phyloP scores from a whole-genome alignment of 1,284 basidiomycete species.

The Cutaneotrichosporon sp. region DNA sequence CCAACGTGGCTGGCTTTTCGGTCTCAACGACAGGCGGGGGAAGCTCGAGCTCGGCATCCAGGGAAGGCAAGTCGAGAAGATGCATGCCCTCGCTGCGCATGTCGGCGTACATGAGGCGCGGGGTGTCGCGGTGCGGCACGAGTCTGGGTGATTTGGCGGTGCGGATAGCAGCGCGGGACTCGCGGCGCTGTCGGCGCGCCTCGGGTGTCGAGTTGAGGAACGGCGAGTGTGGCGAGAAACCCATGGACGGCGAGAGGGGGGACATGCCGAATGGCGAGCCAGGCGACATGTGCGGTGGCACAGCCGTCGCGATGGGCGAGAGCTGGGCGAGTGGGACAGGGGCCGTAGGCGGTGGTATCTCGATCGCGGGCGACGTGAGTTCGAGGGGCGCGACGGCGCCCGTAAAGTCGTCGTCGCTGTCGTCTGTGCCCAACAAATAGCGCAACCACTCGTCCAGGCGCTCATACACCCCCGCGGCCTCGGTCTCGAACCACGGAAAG shows the following conservation, averaged over 20 bases:
- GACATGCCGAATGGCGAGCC: not conserved
- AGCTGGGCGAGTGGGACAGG: not conserved
- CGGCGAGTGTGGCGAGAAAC: conserved; percentile 3
- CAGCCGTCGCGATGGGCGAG: not conserved
- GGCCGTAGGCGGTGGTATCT: not conserved
- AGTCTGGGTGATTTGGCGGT: conserved; percentile 24
- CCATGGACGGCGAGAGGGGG: not conserved
- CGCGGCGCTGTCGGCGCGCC: not conserved
- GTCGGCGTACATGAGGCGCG: conserved; percentile 30
- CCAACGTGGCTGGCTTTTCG: no score
- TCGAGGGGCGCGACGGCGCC: not conserved
- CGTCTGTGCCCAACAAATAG: conserved; percentile 20
- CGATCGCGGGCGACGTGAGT: not conserved
- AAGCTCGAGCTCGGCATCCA: not conserved
- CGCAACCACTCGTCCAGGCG: conserved; percentile 39
- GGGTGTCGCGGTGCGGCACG: conserved; percentile 21
- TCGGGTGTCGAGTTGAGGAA: not conserved
- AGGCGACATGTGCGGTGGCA: not conserved
- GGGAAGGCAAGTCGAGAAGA: conserved; percentile 3
- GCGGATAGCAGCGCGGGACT: conserved; percentile 13
- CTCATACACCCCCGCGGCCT: conserved; percentile 32
- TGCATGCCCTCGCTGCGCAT: conserved; percentile 25
- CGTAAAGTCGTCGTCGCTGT: conserved; percentile 8
- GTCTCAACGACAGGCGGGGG: not conserved
- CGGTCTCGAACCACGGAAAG: conserved; percentile 40